Evolutionary conservation across 2,329 filamentous ascomycete genomes (phyloP).

Genomic region (Gaeumannomyces sp.): DNA sequence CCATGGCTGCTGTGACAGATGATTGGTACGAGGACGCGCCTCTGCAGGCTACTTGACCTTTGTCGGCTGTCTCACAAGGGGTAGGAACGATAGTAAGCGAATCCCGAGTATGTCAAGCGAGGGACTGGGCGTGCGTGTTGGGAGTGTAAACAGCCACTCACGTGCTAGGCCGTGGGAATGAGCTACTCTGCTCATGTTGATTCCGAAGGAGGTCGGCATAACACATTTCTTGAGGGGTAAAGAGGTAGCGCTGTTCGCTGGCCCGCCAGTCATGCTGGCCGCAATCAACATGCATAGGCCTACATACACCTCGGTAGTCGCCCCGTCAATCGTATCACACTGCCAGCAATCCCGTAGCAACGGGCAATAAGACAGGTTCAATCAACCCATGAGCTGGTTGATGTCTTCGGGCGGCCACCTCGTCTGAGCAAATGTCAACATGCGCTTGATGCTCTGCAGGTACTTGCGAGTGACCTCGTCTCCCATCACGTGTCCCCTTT

Average conservation of each 20-base stretch:
- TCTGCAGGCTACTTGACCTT: not conserved
- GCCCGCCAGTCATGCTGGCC: not conserved
- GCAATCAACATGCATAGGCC: not conserved
- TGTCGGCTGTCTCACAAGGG: not conserved
- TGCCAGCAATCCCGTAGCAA: not conserved
- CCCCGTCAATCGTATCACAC: not conserved
- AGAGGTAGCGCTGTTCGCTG: not conserved
- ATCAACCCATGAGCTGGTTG: constrained; percentile 85
- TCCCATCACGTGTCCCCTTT: constrained; percentile 91
- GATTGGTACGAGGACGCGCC: not conserved
- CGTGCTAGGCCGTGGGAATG: too few relatives aligned
- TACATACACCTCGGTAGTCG: not conserved
- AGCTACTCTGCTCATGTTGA: too few relatives aligned
- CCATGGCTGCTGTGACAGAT: not conserved
- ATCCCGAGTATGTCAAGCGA: too few relatives aligned
- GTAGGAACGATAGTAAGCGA: not conserved
- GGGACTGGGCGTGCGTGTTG: too few relatives aligned
- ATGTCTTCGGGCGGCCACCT: constrained; percentile 92
- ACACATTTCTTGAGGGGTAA: not conserved
- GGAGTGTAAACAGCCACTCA: too few relatives aligned
- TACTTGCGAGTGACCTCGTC: constrained; percentile 95
- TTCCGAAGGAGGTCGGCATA: not conserved
- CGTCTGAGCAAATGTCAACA: constrained; percentile 92
- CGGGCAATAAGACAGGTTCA: not conserved
- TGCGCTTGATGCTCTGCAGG: constrained; percentile 94